Evolutionary conservation across 306 rosid species (phyloP).

Genomic region (Alnus rubra): DNA sequence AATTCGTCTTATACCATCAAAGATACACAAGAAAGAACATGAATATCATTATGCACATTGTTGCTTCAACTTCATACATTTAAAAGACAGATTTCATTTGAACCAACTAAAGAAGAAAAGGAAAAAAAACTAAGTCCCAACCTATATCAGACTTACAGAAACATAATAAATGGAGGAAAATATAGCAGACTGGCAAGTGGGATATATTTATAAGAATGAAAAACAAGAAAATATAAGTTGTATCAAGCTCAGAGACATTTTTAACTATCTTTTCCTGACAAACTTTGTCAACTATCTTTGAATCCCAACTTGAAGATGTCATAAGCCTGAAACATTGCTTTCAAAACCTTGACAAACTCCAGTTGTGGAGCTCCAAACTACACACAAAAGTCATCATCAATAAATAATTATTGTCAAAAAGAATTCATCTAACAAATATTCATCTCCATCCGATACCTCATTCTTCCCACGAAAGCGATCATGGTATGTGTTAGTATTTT

Average conservation of each 20-base stretch:
- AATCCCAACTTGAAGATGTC: no score
- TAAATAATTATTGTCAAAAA: no score
- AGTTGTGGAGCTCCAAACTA: no score
- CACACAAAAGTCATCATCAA: no score
- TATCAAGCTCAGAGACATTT: slow-evolving; percentile 29
- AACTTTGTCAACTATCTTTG: no score
- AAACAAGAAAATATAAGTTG: slow-evolving; percentile 7
- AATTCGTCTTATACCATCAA: background rate
- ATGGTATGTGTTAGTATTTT: no score
- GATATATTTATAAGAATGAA: slow-evolving; percentile 5
- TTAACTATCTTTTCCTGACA: no score
- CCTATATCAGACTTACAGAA: slow-evolving; percentile 26
- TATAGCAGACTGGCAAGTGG: slow-evolving; percentile 5
- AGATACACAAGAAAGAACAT: background rate
- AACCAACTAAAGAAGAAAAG: slow-evolving; percentile 14
- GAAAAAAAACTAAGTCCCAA: slow-evolving; percentile 5
- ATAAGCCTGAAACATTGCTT: no score
- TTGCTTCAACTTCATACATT: slow-evolving; percentile 33
- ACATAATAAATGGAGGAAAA: slow-evolving; percentile 23
- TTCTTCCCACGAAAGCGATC: no score
- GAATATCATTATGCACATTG: background rate
- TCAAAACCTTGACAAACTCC: no score
- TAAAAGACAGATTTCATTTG: slow-evolving; percentile 26
- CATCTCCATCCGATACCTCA: no score
- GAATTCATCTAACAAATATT: no score